Percentiles rank a stretch among this genome's conserved stretches.
Conservation (phyloP, 805 yeast species). For the Wickerhamiella sergipiensis region DNA sequence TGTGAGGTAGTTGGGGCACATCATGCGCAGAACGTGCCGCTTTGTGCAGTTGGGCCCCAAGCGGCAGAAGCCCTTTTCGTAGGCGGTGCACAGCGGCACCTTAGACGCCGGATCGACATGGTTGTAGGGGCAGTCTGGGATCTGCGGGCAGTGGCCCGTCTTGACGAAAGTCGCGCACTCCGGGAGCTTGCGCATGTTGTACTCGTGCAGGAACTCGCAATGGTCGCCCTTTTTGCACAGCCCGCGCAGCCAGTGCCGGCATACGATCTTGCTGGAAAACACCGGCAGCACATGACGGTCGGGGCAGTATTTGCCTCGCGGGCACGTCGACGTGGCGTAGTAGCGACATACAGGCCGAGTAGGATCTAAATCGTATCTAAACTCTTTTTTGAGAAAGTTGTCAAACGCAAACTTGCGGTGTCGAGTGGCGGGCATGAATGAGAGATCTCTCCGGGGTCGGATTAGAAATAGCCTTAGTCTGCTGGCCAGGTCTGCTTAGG, state of each 20-base stretch:
- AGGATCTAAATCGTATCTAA: constrained; percentile 71
- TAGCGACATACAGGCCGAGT: constrained; percentile 79
- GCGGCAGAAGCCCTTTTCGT: constrained; percentile 80
- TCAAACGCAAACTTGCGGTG: constrained; percentile 54
- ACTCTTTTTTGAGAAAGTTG: constrained; percentile 67
- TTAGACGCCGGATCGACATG: constrained; percentile 84
- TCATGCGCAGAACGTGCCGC: constrained; percentile 61
- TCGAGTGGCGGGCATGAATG: constrained; percentile 24
- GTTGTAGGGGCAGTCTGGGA: constrained; percentile 84
- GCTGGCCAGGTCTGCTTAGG: too few species aligned
- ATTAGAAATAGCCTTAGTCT: too few species aligned
- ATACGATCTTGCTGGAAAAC: constrained; percentile 67
- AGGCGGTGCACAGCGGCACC: constrained; percentile 77
- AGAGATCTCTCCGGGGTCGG: neutral
- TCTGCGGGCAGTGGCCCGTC: constrained; percentile 61
- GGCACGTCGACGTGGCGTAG: constrained; percentile 60
- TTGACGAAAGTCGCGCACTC: constrained; percentile 82
- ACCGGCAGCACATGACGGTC: constrained; percentile 67
- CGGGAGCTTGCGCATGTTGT: constrained; percentile 88
- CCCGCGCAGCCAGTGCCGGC: constrained; percentile 97
- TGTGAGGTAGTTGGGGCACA: constrained; percentile 69
- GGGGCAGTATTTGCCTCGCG: constrained; percentile 74
- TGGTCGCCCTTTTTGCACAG: constrained; percentile 92
- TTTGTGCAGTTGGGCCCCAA: constrained; percentile 77
- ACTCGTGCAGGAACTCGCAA: constrained; percentile 93